A percentile compares a stretch with the other conserved stretches of the same genome.
phyloP scores from a whole-genome alignment of 2,329 filamentous ascomycete genomes.

The Phaeosphaeria sp. region DNA sequence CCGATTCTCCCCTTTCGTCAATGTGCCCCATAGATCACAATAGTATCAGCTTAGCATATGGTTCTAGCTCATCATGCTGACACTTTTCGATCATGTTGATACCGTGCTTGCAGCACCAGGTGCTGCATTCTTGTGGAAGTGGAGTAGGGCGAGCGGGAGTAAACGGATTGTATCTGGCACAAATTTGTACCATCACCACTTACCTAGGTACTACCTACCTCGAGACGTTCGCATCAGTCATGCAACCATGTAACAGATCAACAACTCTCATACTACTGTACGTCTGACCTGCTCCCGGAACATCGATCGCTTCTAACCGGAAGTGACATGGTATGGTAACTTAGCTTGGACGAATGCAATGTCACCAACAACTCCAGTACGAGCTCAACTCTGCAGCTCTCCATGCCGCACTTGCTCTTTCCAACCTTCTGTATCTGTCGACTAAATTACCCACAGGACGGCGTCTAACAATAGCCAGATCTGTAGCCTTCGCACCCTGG shows the following conservation, averaged over 20 bases:
- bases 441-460: not conserved
- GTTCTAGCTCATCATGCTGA: not conserved
- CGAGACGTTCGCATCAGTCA: no score
- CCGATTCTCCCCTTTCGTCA: not conserved
- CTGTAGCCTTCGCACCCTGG: not conserved
- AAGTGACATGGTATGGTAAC: not conserved
- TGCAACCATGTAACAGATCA: no score
- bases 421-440: not conserved
- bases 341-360: not conserved
- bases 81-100: not conserved
- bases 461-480: conserved; percentile 9
- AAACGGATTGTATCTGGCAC: no score
- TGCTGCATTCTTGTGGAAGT: no score
- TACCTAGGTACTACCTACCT: no score
- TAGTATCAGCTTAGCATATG: not conserved
- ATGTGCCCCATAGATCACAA: not conserved
- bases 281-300: not conserved
- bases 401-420: conserved; percentile 1
- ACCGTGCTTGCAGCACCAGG: not conserved
- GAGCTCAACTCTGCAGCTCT: not conserved
- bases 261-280: no score
- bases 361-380: not conserved
- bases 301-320: not conserved
- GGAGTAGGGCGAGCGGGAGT: no score
- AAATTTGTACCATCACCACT: no score